A percentile compares a stretch with the other conserved stretches of the same genome.
phyloP scores from a whole-genome alignment of 2,329 filamentous ascomycete species.

The Diaporthe citri region DNA sequence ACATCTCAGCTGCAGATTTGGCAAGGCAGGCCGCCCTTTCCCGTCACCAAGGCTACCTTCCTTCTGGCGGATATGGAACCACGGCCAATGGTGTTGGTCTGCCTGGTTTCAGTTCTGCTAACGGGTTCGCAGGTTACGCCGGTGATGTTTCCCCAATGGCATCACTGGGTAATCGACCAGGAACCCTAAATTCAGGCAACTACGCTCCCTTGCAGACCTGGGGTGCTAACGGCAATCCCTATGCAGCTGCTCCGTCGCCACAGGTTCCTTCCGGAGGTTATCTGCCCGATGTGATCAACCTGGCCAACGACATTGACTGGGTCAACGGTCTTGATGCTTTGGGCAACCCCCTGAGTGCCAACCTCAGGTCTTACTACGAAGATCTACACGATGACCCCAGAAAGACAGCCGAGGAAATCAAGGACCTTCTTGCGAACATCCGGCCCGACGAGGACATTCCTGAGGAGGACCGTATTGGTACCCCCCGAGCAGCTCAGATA shows the following conservation, averaged over 20 bases:
- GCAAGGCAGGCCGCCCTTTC: conserved; percentile 42
- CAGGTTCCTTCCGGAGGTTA: conserved; percentile 33
- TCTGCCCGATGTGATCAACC: conserved; percentile 53
- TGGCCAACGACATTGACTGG: conserved; percentile 55
- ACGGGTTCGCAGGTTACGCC: conserved; percentile 7
- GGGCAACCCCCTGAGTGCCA: conserved; percentile 53
- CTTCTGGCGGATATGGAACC: conserved; percentile 27
- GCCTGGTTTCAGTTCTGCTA: conserved; percentile 6
- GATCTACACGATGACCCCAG: conserved; percentile 54
- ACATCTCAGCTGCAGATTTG: conserved; percentile 41
- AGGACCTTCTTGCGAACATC: conserved; percentile 79
- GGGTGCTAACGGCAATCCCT: conserved; percentile 6
- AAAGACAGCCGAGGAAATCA: conserved; percentile 72
- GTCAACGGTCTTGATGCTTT: conserved; percentile 49
- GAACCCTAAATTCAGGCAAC: conserved; percentile 40
- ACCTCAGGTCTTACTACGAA: conserved; percentile 51
- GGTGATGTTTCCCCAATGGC: background rate
- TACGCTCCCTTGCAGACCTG: conserved; percentile 38
- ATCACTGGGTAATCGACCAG: conserved; percentile 38
- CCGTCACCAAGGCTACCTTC: conserved; percentile 35
- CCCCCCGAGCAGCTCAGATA: conserved; percentile 76
- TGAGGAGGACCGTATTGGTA: conserved; percentile 73
- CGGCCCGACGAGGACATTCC: conserved; percentile 77
- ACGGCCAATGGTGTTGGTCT: background rate
- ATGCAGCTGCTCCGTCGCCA: conserved; percentile 18